phyloP scores from a whole-genome alignment of 768 basidiomycete species.

The Plicaturopsis crispa region DNA sequence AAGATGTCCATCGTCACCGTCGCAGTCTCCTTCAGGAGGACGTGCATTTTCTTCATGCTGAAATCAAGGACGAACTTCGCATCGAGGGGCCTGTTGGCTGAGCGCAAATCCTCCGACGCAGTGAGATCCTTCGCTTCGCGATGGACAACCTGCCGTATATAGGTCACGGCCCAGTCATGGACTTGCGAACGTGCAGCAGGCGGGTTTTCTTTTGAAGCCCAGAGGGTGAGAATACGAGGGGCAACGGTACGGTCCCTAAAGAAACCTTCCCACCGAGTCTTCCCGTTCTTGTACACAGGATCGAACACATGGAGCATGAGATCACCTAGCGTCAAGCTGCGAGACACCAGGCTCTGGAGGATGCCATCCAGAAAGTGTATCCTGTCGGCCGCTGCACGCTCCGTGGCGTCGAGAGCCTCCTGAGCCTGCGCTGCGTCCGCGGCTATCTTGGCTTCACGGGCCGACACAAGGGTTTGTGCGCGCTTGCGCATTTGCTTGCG shows the following conservation, averaged over 20 bases:
- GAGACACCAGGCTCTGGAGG: conserved; percentile 2
- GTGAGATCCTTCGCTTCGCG: conserved; percentile 15
- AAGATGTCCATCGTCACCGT: conserved; percentile 10
- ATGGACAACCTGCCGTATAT: conserved; percentile 9
- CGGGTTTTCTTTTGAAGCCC: conserved; percentile 15
- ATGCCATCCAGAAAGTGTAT: conserved; percentile 7
- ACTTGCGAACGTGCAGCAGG: conserved; percentile 9
- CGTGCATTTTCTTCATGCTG: background rate
- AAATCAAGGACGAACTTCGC: background rate
- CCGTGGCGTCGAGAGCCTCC: background rate
- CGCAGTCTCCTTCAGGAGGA: conserved; percentile 3
- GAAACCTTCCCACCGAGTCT: conserved; percentile 16
- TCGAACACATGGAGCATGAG: conserved; percentile 20
- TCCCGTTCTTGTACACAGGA: conserved; percentile 12
- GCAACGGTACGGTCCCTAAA: too few species aligned
- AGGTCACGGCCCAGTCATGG: conserved; percentile 16
- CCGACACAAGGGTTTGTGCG: background rate
- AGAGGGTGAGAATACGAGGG: conserved; percentile 21
- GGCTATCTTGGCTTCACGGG: background rate
- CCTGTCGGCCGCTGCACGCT: too few species aligned
- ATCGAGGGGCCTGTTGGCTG: background rate
- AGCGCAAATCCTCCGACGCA: conserved; percentile 10
- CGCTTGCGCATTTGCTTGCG: conserved; percentile 2
- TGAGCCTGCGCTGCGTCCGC: background rate
- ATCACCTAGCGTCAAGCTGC: conserved; percentile 10